Evolutionary conservation across 1,284 basidiomycete genomes (phyloP), one percentile per base, ranked within the genome.

Genomic region (Ceratobasidium sp.): DNA sequence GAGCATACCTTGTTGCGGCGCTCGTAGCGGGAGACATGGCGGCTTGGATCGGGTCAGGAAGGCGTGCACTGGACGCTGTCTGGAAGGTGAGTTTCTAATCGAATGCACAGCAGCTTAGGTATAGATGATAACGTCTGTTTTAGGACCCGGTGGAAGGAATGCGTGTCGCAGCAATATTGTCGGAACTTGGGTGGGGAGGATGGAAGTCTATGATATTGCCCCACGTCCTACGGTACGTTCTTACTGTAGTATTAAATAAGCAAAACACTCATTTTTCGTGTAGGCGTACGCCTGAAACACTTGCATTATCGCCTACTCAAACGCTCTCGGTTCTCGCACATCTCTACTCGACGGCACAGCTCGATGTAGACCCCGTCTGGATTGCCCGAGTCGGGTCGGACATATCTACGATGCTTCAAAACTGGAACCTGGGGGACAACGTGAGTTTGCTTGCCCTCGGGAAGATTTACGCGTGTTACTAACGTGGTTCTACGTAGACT

Each of bases 161-260:
- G 18, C 87, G 88, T 51, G 84, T 94, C 13, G 88, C 89, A 42
- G 91, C 90, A 1, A 85, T 88, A 2, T 87, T 94, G 9, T 87
- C 90, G 0, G 91, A 92, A 68, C 83, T 91, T 10, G 87, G 86
- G 0, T 95, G 93, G 92, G 90, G 89, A 46, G 93, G 92, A 1
- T 94, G 93, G 92, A 93, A 90, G 81, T 85, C 90, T 51, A 83
- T 94, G 33, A 91, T 89, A 28, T 83, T 91, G 1, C 91, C 93
- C 0, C 84, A 87, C 20, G 83, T 94, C 28, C 81, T 90, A 33
- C 90, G 90, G 81, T 81, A 28, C 64, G 68, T 49, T 9, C 15
- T 69, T 5, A 26, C 28, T 7, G 4, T 33, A 26, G 18, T 10
- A 23, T 60, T 42, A 6, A 42, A 2, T 63, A 23, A 18, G 70